Evolutionary conservation across 148 eudicot genomes (phyloP), one percentile per base, ranked within the genome.

Genomic region (Fallopia convolvulus): DNA sequence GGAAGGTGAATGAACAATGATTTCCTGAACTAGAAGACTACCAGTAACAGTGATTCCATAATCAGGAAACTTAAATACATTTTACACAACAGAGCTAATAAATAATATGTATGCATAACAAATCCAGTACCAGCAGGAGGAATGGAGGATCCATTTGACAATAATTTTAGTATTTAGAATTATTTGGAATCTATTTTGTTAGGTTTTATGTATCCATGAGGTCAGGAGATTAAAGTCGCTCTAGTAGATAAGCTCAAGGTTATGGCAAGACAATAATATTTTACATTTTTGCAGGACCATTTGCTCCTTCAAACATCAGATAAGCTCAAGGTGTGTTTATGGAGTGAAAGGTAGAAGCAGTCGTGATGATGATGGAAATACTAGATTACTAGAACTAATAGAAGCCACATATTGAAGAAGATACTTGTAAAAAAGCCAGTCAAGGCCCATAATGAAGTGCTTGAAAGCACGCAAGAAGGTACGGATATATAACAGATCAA

Each of bases 281-380:
- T 56, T 58, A 58, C 30, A 58, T 58, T 6, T 56, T 56, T 75
- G 74, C 58, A 5, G 74, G 61, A 76, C n/a, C 72, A 56, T n/a
- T 20, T 56, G 63, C 26, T 56, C 63, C 63, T 56, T 20, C 30
- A 56, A 56, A 56, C 30, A 56, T 56, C 63, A 20, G 23, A 20
- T 56, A 18, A n/a, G 9, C 56, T 13, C 2, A 20, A 20, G 30
- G 8, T 58, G 10, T 26, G 3, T 6, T 15, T 17, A 56, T 21
- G 63, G 58, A 5, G 3, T 58, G 65, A n/a, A 58, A 58, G 26
- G 20, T 52, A 52, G 20, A 15, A n/a, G 6, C 58, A 48, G 2
- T 15, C 6, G 1, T 52, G 58, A 52, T 17, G 20, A 50, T 50
- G 56, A 52, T 52, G n/a, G 47, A 6, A 15, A 52, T 52, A 52